Conservation (phyloP, 805 yeast genomes). For the Teunomyces barrocoloradensis region DNA sequence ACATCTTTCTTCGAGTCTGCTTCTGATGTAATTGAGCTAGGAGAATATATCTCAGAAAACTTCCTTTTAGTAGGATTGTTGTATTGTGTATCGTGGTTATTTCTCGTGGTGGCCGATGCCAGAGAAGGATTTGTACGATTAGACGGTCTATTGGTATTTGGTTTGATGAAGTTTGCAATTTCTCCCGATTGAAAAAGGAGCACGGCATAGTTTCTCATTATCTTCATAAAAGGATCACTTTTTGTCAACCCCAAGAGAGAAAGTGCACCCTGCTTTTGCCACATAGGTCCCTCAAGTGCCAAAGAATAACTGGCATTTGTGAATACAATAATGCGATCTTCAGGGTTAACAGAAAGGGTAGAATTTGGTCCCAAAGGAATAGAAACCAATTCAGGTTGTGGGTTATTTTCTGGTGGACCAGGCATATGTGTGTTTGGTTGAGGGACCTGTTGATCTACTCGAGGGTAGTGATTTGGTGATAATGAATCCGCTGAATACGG, state of each 20-base stretch:
- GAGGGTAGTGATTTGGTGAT: background rate
- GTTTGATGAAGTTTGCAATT: constrained; percentile 27
- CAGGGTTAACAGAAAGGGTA: constrained; percentile 28
- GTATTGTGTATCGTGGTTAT: background rate
- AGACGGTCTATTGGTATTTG: constrained; percentile 11
- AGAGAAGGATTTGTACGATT: background rate
- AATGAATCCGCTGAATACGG: background rate
- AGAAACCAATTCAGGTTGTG: constrained; percentile 7
- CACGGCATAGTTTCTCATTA: constrained; percentile 35
- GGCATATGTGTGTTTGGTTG: background rate
- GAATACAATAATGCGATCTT: constrained; percentile 33
- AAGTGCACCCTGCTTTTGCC: constrained; percentile 41
- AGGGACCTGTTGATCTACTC: background rate
- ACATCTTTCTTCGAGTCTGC: constrained; percentile 6
- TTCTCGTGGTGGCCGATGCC: background rate
- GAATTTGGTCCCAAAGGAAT: constrained; percentile 38
- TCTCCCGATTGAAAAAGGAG: constrained; percentile 33
- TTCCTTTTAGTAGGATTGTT: background rate
- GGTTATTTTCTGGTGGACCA: background rate
- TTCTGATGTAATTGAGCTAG: background rate
- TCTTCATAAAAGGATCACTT: constrained; percentile 37
- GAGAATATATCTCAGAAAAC: background rate
- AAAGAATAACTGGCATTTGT: constrained; percentile 34
- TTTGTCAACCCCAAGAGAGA: constrained; percentile 41
- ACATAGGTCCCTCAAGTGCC: constrained; percentile 33